Conservation (phyloP, 495 filamentous ascomycete genomes). For the Rhypophila decipiens region DNA sequence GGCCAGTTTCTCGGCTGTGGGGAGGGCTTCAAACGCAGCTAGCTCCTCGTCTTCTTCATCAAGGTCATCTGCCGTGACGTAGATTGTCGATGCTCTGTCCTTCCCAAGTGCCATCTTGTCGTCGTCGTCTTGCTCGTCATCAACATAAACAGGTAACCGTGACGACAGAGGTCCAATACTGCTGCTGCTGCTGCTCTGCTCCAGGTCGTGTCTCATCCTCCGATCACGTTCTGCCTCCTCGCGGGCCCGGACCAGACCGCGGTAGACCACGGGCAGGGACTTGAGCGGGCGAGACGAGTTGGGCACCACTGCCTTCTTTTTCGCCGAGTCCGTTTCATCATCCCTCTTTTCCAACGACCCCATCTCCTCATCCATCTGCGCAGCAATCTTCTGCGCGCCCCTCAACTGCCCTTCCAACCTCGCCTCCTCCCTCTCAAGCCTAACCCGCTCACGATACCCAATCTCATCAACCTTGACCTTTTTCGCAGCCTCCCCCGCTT, state of each 20-base stretch:
- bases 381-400: slow-evolving; percentile 77
- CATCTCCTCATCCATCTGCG: slow-evolving; percentile 56
- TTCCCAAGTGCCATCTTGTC: slow-evolving; percentile 42
- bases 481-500: slow-evolving; percentile 46
- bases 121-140: slow-evolving; percentile 46
- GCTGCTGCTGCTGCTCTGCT: slow-evolving; percentile 41
- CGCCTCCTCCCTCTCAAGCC: slow-evolving; percentile 64
- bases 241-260: slow-evolving; percentile 62
- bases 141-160: slow-evolving; percentile 44
- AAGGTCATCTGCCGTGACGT: slow-evolving; percentile 57
- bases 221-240: slow-evolving; percentile 64
- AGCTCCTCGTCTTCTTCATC: slow-evolving; percentile 82
- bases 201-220: slow-evolving; percentile 62
- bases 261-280: slow-evolving; percentile 72
- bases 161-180: slow-evolving; percentile 14
- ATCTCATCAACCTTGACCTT: slow-evolving; percentile 62
- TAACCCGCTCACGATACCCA: slow-evolving; percentile 69
- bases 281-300: slow-evolving; percentile 40
- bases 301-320: slow-evolving; percentile 39
- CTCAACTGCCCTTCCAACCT: slow-evolving; percentile 59
- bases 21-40: slow-evolving; percentile 71
- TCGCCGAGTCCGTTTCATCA: slow-evolving; percentile 8
- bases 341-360: slow-evolving; percentile 5
- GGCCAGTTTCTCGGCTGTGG: slow-evolving; percentile 55
- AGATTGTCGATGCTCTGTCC: slow-evolving; percentile 24